A percentile compares a stretch with the other conserved stretches of the same genome.
These are phyloP conservation scores for Periconia sp. DNA, from an alignment of 2,329 filamentous ascomycete genomes.

Conservation along the genomic window DNA sequence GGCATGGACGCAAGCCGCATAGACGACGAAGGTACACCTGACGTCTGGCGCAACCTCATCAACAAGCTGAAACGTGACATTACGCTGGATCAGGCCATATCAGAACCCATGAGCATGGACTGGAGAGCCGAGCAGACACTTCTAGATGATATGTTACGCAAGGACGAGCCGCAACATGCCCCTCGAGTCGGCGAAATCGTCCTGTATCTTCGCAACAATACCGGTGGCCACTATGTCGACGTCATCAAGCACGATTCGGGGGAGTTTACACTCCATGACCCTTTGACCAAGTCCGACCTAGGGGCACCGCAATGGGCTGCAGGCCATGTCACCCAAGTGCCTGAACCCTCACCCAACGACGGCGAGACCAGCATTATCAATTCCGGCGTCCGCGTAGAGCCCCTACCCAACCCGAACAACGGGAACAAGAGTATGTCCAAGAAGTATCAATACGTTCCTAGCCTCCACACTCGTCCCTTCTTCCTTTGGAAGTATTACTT, in stretches of 20 bases:
- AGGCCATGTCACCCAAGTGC: conserved; percentile 57
- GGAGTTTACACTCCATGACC: conserved; percentile 27
- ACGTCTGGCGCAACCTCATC: conserved; percentile 55
- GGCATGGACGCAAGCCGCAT: conserved; percentile 27
- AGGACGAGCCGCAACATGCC: conserved; percentile 52
- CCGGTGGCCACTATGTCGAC: conserved; percentile 25
- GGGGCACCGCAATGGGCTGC: conserved; percentile 57
- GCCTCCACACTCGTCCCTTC: conserved; percentile 59
- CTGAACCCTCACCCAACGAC: conserved; percentile 46
- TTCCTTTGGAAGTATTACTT: conserved; percentile 56
- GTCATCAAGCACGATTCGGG: conserved; percentile 24
- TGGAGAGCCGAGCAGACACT: conserved; percentile 55
- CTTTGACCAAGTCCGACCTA: conserved; percentile 27
- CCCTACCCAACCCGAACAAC: conserved; percentile 54
- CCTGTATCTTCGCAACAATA: conserved; percentile 49
- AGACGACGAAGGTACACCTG: conserved; percentile 58
- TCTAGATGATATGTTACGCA: conserved; percentile 46
- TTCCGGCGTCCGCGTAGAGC: conserved; percentile 61
- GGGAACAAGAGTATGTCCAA: conserved; percentile 54
- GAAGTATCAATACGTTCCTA: conserved; percentile 57
- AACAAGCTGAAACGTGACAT: conserved; percentile 49
- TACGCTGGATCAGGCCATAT: conserved; percentile 48
- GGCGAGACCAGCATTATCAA: conserved; percentile 52
- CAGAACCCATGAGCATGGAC: conserved; percentile 56
- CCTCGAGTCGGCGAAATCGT: conserved; percentile 61